Percentiles rank a stretch among this genome's conserved stretches.
Evolutionary conservation across 1,284 basidiomycete species (phyloP).

Genomic region (Takashimella tepidaria): DNA sequence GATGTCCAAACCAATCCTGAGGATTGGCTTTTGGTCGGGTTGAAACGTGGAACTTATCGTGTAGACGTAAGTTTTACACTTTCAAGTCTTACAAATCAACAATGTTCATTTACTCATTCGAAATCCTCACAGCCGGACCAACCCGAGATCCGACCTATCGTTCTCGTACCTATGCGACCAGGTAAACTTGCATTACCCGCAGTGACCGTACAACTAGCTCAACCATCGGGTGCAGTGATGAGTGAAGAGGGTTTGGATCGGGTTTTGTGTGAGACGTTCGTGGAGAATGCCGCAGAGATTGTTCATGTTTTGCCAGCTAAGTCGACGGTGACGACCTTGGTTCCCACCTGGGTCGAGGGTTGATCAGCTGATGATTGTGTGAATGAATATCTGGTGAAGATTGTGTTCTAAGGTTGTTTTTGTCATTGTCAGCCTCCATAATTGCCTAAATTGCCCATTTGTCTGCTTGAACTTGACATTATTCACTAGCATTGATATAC

Average conservation of each 20-base stretch:
- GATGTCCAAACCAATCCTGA: conserved; percentile 34
- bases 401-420: too few relatives aligned
- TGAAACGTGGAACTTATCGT: conserved; percentile 36
- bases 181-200: conserved; percentile 35
- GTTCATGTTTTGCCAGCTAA: conserved; percentile 40
- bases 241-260: conserved; percentile 8
- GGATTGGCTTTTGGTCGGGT: conserved; percentile 40
- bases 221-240: not conserved
- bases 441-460: too few relatives aligned
- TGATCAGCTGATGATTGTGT: too few relatives aligned
- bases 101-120: too few relatives aligned
- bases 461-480: too few relatives aligned
- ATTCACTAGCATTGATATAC: too few relatives aligned
- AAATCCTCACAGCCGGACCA: conserved; percentile 16
- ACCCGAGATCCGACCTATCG: conserved; percentile 21
- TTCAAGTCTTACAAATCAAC: not conserved
- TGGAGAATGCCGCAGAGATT: conserved; percentile 40
- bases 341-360: conserved; percentile 18
- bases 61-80: conserved; percentile 19
- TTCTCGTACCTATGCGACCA: conserved; percentile 38
- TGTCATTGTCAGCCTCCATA: too few relatives aligned
- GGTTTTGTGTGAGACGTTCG: conserved; percentile 41
- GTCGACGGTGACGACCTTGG: conserved; percentile 31
- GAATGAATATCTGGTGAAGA: too few relatives aligned
- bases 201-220: conserved; percentile 25